Percentiles rank a stretch among this genome's conserved stretches.
Evolutionary conservation across 1,139 yeast species (phyloP).

Genomic region (Kazachstania sp.): DNA sequence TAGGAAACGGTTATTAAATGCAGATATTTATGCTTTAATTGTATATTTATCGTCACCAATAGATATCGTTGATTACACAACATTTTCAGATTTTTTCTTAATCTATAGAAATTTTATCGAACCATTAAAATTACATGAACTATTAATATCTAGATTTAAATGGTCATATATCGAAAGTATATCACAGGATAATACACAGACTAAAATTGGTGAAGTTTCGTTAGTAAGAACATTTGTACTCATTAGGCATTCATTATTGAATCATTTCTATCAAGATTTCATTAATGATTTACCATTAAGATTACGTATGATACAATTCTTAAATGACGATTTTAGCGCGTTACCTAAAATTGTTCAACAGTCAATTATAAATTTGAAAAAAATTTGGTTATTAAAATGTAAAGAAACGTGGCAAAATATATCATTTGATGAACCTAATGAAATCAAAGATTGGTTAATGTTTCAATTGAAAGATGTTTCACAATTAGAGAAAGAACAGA

Average conservation of each 20-base stretch:
- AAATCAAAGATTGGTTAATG: conserved; percentile 18
- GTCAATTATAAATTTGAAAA: conserved; percentile 37
- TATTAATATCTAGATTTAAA: conserved; percentile 54
- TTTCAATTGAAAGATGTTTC: conserved; percentile 21
- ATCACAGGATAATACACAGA: conserved; percentile 25
- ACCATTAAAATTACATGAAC: conserved; percentile 47
- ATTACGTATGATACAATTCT: conserved; percentile 38
- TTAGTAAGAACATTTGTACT: conserved; percentile 82
- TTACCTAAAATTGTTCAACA: conserved; percentile 36
- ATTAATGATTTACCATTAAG: conserved; percentile 41
- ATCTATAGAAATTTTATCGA: conserved; percentile 68
- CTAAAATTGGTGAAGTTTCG: conserved; percentile 56
- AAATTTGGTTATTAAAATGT: conserved; percentile 30
- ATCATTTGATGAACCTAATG: conserved; percentile 15
- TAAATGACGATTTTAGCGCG: conserved; percentile 36
- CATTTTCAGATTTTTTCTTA: conserved; percentile 76
- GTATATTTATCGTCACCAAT: conserved; percentile 74
- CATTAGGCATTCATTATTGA: conserved; percentile 80
- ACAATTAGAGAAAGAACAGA: conserved; percentile 12
- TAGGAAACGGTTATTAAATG: conserved; percentile 23
- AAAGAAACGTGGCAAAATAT: conserved; percentile 25
- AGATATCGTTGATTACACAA: conserved; percentile 59
- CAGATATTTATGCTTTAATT: conserved; percentile 45
- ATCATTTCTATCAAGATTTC: conserved; percentile 66
- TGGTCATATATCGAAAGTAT: conserved; percentile 54